phyloP scores from a whole-genome alignment of 257 asterid genomes.

The Fraxinus quadrangulata region DNA sequence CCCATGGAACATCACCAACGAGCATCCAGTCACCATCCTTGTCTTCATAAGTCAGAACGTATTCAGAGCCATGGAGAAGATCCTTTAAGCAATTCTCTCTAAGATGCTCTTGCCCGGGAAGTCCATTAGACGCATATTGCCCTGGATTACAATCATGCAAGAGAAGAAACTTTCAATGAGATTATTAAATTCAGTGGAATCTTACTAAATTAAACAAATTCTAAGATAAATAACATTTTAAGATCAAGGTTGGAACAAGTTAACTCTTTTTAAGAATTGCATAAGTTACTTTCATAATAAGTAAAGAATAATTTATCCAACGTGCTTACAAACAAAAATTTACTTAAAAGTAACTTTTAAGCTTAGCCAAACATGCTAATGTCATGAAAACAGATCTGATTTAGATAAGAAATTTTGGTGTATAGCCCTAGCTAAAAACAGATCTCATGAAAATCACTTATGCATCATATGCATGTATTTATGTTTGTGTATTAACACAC shows the following conservation, averaged over 20 bases:
- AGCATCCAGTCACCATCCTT: constrained; percentile 94
- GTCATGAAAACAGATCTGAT: background rate
- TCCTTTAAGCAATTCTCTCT: constrained; percentile 64
- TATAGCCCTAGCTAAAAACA: background rate
- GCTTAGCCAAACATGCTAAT: background rate
- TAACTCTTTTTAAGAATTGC: too few relatives aligned
- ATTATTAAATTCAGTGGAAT: background rate
- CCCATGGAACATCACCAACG: constrained; percentile 94
- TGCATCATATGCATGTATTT: background rate
- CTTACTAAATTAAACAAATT: background rate
- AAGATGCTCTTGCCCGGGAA: constrained; percentile 47
- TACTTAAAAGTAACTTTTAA: background rate
- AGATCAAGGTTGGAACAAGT: too few relatives aligned
- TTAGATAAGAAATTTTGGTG: background rate
- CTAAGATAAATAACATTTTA: background rate
- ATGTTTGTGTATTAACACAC: too few relatives aligned
- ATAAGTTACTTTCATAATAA: too few relatives aligned
- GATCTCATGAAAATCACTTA: background rate
- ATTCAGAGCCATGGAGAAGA: constrained; percentile 68
- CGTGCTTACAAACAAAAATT: background rate
- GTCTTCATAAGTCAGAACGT: constrained; percentile 75
- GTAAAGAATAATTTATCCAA: background rate
- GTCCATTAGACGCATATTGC: constrained; percentile 53
- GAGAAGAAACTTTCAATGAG: background rate
- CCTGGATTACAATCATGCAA: constrained; percentile 36